These are phyloP conservation scores for Taphrina flavorubra DNA, from an alignment of 1,139 yeast genomes.

Conservation along the genomic window DNA sequence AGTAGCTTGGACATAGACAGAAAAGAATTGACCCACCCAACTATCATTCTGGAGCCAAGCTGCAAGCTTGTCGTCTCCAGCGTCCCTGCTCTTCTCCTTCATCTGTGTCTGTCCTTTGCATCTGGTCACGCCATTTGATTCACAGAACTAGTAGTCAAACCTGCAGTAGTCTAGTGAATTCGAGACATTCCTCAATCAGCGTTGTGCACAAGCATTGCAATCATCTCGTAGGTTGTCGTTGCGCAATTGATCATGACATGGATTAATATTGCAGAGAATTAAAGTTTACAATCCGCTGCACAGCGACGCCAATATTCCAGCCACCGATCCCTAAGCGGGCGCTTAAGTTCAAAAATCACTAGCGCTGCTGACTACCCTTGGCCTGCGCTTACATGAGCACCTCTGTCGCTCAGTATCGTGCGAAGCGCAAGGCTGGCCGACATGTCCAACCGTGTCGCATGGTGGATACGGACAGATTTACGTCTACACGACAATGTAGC, in stretches of 20 bases:
- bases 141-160: too few species aligned
- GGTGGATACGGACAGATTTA: constrained; percentile 39
- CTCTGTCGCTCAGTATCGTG: background rate
- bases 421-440: background rate
- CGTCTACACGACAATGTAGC: constrained; percentile 40
- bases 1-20: constrained; percentile 5
- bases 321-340: too few species aligned
- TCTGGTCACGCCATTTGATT: background rate
- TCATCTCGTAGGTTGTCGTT: too few species aligned
- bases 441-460: constrained; percentile 24
- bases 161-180: too few species aligned
- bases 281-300: background rate
- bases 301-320: too few species aligned
- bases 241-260: too few species aligned
- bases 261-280: background rate
- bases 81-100: background rate
- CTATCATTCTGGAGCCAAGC: constrained; percentile 16
- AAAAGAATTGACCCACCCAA: constrained; percentile 9
- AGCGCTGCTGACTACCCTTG: too few species aligned
- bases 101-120: background rate
- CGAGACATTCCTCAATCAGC: too few species aligned
- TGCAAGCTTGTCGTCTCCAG: constrained; percentile 27
- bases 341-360: too few species aligned
- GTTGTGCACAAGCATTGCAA: too few species aligned
- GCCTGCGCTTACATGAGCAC: constrained; percentile 3